These are phyloP conservation scores for Trichoderma atrobrunneum DNA, from an alignment of 2,329 filamentous ascomycete species.

Conservation along the genomic window DNA sequence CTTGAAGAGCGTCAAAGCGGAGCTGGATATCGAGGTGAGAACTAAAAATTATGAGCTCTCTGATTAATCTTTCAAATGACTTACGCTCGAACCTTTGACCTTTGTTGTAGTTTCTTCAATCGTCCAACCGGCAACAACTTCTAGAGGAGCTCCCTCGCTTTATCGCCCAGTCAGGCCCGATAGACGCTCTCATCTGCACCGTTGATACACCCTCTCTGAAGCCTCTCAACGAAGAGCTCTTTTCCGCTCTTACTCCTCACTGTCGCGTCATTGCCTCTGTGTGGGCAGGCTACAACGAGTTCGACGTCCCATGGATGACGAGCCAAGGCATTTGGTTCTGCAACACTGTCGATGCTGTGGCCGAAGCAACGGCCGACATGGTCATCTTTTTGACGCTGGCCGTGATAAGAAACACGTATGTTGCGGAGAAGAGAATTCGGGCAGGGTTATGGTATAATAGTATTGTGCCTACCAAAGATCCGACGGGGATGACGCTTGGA, in stretches of 20 bases:
- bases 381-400: conserved; percentile 37
- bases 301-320: conserved; percentile 44
- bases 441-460: conserved; percentile 39
- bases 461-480: conserved; percentile 39
- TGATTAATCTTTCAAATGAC: neutral
- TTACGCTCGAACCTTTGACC: neutral
- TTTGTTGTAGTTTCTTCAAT: conserved; percentile 31
- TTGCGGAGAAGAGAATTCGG: conserved; percentile 37
- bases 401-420: conserved; percentile 44
- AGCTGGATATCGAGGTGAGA: conserved; percentile 25
- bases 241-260: conserved; percentile 38
- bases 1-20: conserved; percentile 36
- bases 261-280: conserved; percentile 47
- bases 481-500: conserved; percentile 43
- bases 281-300: conserved; percentile 48
- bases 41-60: neutral
- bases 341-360: conserved; percentile 51
- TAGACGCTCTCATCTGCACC: conserved; percentile 48
- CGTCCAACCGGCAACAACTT: conserved; percentile 36
- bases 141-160: conserved; percentile 35
- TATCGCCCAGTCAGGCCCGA: conserved; percentile 37
- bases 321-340: conserved; percentile 49
- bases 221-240: conserved; percentile 47
- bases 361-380: conserved; percentile 52
- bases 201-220: conserved; percentile 49